Conservation (phyloP, 106 monocot species). For the Allium sativum region DNA sequence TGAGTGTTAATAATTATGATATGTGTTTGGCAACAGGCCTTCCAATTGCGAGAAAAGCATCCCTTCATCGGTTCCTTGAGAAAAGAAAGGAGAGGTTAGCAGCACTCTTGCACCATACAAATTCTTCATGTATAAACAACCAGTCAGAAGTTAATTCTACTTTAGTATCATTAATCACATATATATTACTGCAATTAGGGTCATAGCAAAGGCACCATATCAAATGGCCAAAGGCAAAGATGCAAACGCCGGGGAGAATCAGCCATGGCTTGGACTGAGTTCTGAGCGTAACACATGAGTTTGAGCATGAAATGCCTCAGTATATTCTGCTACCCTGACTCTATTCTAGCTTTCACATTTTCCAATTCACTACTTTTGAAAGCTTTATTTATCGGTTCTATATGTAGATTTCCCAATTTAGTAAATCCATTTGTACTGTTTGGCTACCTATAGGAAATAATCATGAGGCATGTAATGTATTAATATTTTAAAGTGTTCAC, state of each 20-base stretch:
- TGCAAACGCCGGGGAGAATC: conserved; percentile 18
- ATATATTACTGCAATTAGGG: conserved; percentile 6
- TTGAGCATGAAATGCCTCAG: not conserved
- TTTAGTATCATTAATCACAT: too few relatives aligned
- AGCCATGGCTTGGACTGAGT: conserved; percentile 36
- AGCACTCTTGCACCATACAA: not conserved
- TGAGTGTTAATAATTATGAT: not conserved
- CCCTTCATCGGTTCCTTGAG: conserved; percentile 57
- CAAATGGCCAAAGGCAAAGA: conserved; percentile 1
- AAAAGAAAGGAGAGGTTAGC: conserved; percentile 55
- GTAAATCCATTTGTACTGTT: too few relatives aligned
- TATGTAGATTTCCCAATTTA: too few relatives aligned
- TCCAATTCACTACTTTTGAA: too few relatives aligned
- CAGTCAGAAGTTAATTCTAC: too few relatives aligned
- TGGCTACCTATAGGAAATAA: too few relatives aligned
- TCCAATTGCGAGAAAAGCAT: conserved; percentile 49
- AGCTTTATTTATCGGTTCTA: too few relatives aligned
- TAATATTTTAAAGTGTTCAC: too few relatives aligned
- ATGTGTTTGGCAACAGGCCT: conserved; percentile 21
- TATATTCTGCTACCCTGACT: too few relatives aligned
- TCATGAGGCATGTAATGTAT: too few relatives aligned
- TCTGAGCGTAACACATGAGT: conserved; percentile 2
- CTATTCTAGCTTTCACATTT: too few relatives aligned
- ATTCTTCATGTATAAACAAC: too few relatives aligned
- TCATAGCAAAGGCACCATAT: conserved; percentile 32